Conservation (phyloP, 2,329 filamentous ascomycete species). For the Fusarium xylarioides region DNA sequence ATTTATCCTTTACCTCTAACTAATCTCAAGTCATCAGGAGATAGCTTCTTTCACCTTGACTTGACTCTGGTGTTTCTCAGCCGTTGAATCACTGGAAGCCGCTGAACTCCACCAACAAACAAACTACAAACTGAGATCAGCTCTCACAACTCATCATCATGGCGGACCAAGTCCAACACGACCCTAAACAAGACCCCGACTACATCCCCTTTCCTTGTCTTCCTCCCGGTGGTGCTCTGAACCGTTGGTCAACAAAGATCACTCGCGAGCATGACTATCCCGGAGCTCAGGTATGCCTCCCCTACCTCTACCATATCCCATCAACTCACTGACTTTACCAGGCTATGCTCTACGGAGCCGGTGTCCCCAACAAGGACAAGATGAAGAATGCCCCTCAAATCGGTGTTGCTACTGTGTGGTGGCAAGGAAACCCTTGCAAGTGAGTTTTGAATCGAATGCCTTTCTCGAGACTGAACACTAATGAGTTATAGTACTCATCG, state of each 20-base stretch:
- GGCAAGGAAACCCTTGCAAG: slow-evolving; percentile 98
- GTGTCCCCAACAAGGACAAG: slow-evolving; percentile 80
- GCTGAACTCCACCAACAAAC: not conserved
- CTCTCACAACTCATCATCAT: slow-evolving; percentile 27
- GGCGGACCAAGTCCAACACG: slow-evolving; percentile 42
- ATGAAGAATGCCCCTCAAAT: slow-evolving; percentile 95
- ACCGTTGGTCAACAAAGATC: slow-evolving; percentile 84
- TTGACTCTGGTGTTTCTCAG: not conserved
- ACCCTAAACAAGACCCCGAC: slow-evolving; percentile 59
- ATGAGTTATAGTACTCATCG: slow-evolving; percentile 50
- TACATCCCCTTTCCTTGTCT: slow-evolving; percentile 64
- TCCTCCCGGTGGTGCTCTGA: slow-evolving; percentile 68
- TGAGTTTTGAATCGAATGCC: slow-evolving; percentile 56
- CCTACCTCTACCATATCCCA: not conserved
- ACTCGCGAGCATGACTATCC: slow-evolving; percentile 91
- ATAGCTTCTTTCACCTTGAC: not conserved
- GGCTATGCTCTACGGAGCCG: slow-evolving; percentile 96
- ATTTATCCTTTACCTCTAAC: not conserved
- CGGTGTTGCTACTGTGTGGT: slow-evolving; percentile 92
- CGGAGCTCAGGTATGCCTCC: slow-evolving; percentile 76
- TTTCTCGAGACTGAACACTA: not conserved
- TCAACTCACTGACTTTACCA: slow-evolving; percentile 46
- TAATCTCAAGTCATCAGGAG: not conserved
- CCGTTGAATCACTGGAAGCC: not conserved
- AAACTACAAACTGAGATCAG: not conserved